Evolutionary conservation across 2,329 filamentous ascomycete species (phyloP), one percentile per base, ranked within the genome.

Genomic region (Aureobasidium sp.): DNA sequence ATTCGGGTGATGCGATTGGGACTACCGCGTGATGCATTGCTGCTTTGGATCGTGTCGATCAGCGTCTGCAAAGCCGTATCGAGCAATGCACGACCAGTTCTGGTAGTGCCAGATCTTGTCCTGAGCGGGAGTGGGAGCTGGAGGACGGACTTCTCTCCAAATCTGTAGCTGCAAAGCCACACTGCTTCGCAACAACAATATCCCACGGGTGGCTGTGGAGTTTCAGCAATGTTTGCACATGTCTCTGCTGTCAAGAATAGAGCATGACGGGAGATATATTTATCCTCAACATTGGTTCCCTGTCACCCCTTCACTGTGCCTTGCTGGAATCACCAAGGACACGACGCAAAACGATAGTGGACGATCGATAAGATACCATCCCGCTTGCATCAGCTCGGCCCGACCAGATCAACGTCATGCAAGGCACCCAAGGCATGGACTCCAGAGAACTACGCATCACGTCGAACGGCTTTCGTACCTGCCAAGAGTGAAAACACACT

Each of bases 81-180:
- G 51, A 21, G 53, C 43, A 37, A 37, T 25, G 53, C 29, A 57
- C 21, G 5, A 42, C 27, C n/a, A 55, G 38, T 37, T 21, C 17
- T 31, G 27, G 51, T 33, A n/a, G 51, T 43, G 51, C 9, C 51
- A 55, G 51, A 31, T 15, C 51, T 43, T 43, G 51, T 33, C 51
- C 51, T 19, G 51, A 55, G 51, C 51, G 37, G 8, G 3, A 27
- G 23, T 11, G 23, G 21, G 40, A 15, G 29, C 43, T 43, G 37
- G 13, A 42, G n/a, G 25, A 21, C 51, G 31, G 47, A 37, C 47
- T 51, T 38, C 47, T 51, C 38, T 43, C 27, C 25, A 43, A 27
- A 33, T 25, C 13, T 57, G 40, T 35, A 25, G 40, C 27, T 46
- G 53, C 53, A 57, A 57, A 57, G 53, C 53, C 53, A 57, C 53